Evolutionary conservation across 345 rosid genomes (phyloP).

Genomic region (Pelargonium nanum): DNA sequence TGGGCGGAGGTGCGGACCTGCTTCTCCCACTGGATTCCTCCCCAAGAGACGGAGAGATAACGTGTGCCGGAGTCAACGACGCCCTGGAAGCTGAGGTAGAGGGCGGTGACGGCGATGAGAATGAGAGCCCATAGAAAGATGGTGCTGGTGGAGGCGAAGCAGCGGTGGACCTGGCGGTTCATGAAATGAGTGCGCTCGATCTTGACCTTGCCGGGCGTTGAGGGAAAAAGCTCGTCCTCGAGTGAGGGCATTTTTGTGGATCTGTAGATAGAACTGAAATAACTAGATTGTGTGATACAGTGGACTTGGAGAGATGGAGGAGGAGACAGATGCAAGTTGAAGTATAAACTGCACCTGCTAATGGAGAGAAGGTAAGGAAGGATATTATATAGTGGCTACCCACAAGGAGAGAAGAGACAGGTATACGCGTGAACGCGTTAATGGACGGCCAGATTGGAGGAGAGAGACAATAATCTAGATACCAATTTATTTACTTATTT

Average conservation of each 20-base stretch:
- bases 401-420: slow-evolving; percentile 21
- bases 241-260: slow-evolving; percentile 46
- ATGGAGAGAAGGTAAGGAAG: slow-evolving; percentile 12
- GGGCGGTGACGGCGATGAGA: slow-evolving; percentile 79
- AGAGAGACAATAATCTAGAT: too few species aligned
- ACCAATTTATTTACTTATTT: too few species aligned
- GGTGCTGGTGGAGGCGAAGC: slow-evolving; percentile 75
- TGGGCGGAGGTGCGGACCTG: slow-evolving; percentile 53
- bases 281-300: neutral
- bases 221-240: slow-evolving; percentile 70
- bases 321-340: slow-evolving; percentile 39
- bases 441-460: slow-evolving; percentile 31
- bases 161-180: slow-evolving; percentile 70
- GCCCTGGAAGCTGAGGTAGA: slow-evolving; percentile 68
- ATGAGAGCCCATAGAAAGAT: slow-evolving; percentile 90
- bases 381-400: slow-evolving; percentile 33
- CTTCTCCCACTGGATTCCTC: slow-evolving; percentile 74
- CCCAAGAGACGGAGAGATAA: slow-evolving; percentile 51
- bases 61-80: slow-evolving; percentile 71
- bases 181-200: slow-evolving; percentile 38
- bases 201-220: slow-evolving; percentile 91
- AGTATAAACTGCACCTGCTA: slow-evolving; percentile 42
- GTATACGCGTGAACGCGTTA: slow-evolving; percentile 53
- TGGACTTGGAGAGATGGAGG: neutral
- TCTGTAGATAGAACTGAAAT: neutral